Percentiles rank a stretch among this genome's conserved stretches.
These are phyloP conservation scores for Trametes sp. DNA, from an alignment of 1,284 basidiomycete genomes.

Conservation along the genomic window DNA sequence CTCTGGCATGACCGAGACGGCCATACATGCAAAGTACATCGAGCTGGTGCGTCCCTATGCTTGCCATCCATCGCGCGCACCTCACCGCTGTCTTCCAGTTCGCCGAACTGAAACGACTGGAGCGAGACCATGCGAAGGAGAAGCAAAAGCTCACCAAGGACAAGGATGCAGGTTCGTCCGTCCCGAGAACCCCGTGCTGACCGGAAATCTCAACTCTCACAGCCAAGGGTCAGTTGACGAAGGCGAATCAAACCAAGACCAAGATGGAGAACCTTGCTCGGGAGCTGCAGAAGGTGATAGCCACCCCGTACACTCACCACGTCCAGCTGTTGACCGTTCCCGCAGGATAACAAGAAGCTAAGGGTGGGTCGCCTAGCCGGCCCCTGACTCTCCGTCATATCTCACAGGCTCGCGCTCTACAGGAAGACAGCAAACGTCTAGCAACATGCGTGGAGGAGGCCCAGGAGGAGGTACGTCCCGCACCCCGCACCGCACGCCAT, in stretches of 20 bases:
- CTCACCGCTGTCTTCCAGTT: slow-evolving; percentile 55
- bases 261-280: slow-evolving; percentile 87
- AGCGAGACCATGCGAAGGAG: slow-evolving; percentile 86
- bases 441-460: slow-evolving; percentile 81
- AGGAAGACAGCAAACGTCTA: slow-evolving; percentile 85
- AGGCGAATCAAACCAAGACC: slow-evolving; percentile 85
- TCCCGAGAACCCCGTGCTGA: slow-evolving; percentile 16
- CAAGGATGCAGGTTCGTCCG: slow-evolving; percentile 77
- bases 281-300: slow-evolving; percentile 80
- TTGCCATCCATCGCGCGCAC: slow-evolving; percentile 6
- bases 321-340: slow-evolving; percentile 29
- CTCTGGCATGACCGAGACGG: slow-evolving; percentile 78
- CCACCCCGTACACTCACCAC: slow-evolving; percentile 15
- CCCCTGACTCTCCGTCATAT: neutral
- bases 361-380: slow-evolving; percentile 57
- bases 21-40: slow-evolving; percentile 83
- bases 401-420: slow-evolving; percentile 31
- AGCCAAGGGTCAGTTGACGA: slow-evolving; percentile 85
- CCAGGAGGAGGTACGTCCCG: slow-evolving; percentile 70
- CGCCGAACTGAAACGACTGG: slow-evolving; percentile 81
- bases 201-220: slow-evolving; percentile 15
- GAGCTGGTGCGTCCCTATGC: slow-evolving; percentile 65
- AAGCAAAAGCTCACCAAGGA: slow-evolving; percentile 87
- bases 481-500: neutral
- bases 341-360: slow-evolving; percentile 83